A percentile compares a stretch with the other conserved stretches of the same genome.
These are phyloP conservation scores for Hemileccinum rubropunctum DNA, from an alignment of 768 basidiomycete species.

Conservation along the genomic window DNA sequence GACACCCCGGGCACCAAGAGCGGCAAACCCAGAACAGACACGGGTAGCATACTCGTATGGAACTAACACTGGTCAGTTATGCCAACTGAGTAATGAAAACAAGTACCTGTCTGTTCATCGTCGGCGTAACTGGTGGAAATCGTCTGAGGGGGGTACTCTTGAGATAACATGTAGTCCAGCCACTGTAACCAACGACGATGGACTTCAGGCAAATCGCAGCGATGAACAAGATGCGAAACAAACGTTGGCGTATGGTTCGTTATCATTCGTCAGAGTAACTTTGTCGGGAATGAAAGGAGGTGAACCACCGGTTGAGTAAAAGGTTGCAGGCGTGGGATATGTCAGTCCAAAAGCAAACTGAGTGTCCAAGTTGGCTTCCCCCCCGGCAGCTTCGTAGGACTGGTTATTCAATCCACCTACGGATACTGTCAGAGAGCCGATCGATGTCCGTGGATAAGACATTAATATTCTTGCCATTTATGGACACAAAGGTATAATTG, in stretches of 20 bases:
- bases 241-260: slow-evolving; percentile 49
- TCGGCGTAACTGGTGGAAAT: slow-evolving; percentile 77
- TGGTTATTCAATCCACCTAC: slow-evolving; percentile 64
- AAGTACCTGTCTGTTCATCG: slow-evolving; percentile 61
- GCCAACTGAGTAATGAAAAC: background rate
- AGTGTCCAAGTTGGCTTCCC: slow-evolving; percentile 65
- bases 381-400: slow-evolving; percentile 47
- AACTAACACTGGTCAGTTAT: slow-evolving; percentile 34
- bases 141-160: slow-evolving; percentile 47
- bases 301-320: slow-evolving; percentile 60
- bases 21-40: slow-evolving; percentile 58
- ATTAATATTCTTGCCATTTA: slow-evolving; percentile 52
- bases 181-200: slow-evolving; percentile 39
- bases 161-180: slow-evolving; percentile 54
- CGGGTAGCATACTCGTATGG: slow-evolving; percentile 53
- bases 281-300: slow-evolving; percentile 59
- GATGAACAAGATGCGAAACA: slow-evolving; percentile 9
- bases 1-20: slow-evolving; percentile 67
- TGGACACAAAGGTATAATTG: slow-evolving; percentile 49
- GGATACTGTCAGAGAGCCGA: slow-evolving; percentile 7
- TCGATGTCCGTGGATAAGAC: background rate
- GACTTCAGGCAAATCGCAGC: background rate
- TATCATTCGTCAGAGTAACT: slow-evolving; percentile 37
- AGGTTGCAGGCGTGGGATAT: slow-evolving; percentile 56
- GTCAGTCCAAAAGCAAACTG: slow-evolving; percentile 31